Evolutionary conservation across 805 yeast genomes (phyloP), one percentile per base, ranked within the genome.

Genomic region (Candida mattraensis): DNA sequence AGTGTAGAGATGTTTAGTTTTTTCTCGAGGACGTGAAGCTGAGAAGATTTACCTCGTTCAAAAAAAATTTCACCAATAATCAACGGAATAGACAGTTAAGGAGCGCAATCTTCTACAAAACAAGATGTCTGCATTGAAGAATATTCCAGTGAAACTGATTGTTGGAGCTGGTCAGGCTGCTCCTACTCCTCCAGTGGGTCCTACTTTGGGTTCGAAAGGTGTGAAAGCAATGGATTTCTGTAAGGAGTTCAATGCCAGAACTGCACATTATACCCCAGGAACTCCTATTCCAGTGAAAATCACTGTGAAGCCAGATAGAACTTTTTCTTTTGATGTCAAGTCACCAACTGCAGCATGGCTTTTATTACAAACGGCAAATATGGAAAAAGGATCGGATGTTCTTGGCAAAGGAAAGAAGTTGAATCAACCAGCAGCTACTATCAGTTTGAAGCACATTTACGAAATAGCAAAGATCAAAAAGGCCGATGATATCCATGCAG

Each of bases 141-240:
- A 79, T 58, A 67, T 81, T 24, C 56, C 89, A 50, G 87, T 91
- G 35, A 93, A 91, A 63, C 76, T 91, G 42, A 80, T 91, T 33
- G 98, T 91, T 4, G 96, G 91, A 7, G 98, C 99, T 5, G 98
- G 98, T 4, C 86, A 88, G 60, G 99, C 99, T 0, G 93, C 97
- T 2, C 98, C 99, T 26, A 83, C 96, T 2, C 99, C 99, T 18
- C 99, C 99, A 5, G 98, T 93, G 18, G 99, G 99, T 48, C 99
- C 99, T 29, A 99, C 98, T 0, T 70, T 93, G 32, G 99, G 99
- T 49, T 91, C 98, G 41, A 91, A 91, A 62, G 99, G 99, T 70
- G 95, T 93, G 30, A 93, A 93, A 60, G 98, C 98, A 45, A 93
- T 93, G 55, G 99, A 93, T 63, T 93, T 93, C 56, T 91, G 98